Evolutionary conservation across 495 filamentous ascomycete species (phyloP).

Genomic region (Xylaria intraflava): DNA sequence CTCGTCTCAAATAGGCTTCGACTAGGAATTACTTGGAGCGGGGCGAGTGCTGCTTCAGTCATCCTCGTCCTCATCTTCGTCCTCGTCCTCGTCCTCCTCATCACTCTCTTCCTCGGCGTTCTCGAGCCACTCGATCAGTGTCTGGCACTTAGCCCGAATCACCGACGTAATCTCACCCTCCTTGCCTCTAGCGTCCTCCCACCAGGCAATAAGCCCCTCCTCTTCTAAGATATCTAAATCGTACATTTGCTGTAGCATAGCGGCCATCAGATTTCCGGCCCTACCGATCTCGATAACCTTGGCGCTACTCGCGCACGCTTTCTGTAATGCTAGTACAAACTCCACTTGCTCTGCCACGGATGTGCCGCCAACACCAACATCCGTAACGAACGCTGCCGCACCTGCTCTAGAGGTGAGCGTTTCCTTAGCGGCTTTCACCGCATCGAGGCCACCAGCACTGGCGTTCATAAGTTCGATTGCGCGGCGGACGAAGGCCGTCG

Average conservation of each 20-base stretch:
- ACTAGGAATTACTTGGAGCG: not conserved
- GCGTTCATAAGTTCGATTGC: constrained; percentile 64
- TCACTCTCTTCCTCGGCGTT: constrained; percentile 75
- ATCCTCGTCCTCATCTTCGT: constrained; percentile 42
- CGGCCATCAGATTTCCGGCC: constrained; percentile 61
- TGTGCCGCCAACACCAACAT: constrained; percentile 45
- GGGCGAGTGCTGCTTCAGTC: constrained; percentile 1
- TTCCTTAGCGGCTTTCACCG: constrained; percentile 58
- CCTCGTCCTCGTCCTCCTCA: constrained; percentile 62
- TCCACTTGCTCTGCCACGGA: constrained; percentile 63
- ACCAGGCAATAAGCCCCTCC: constrained; percentile 84
- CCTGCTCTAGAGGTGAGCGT: constrained; percentile 43
- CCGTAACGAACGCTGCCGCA: constrained; percentile 44
- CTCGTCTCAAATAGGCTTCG: not conserved
- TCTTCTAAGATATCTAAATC: constrained; percentile 80
- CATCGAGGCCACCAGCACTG: constrained; percentile 43
- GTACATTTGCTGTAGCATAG: constrained; percentile 72
- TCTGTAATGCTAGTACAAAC: constrained; percentile 73
- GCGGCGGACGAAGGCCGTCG: constrained; percentile 74
- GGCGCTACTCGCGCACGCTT: constrained; percentile 57
- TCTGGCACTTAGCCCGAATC: constrained; percentile 64
- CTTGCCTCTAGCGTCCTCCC: constrained; percentile 61
- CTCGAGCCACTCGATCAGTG: constrained; percentile 80
- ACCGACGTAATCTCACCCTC: constrained; percentile 58
- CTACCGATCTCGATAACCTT: constrained; percentile 44